Conservation (phyloP, 352 stramenopile genomes). For the Heterotrichella gracilis region DNA sequence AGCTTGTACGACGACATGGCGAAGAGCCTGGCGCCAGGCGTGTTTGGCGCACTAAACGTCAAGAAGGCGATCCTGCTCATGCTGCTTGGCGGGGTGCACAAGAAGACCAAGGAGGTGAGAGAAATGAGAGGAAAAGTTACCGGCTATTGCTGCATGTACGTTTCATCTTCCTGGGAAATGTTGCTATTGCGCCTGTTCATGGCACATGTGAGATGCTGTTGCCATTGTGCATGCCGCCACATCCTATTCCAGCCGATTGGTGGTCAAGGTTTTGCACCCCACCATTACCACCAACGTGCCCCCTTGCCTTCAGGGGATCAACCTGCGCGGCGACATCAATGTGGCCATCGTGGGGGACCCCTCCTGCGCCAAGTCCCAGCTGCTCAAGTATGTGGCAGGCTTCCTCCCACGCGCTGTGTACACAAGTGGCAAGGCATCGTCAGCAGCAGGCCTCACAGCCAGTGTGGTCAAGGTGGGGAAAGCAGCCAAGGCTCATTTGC, state of each 20-base stretch:
- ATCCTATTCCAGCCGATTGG: too few relatives aligned
- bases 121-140: too few relatives aligned
- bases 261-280: too few relatives aligned
- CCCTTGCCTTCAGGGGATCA: too few relatives aligned
- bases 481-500: too few relatives aligned
- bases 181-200: too few relatives aligned
- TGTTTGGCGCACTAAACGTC: slow-evolving; percentile 69
- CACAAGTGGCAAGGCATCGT: slow-evolving; percentile 48
- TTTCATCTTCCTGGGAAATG: too few relatives aligned
- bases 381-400: slow-evolving; percentile 42
- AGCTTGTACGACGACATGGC: slow-evolving; percentile 60
- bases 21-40: slow-evolving; percentile 61
- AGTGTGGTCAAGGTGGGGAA: too few relatives aligned
- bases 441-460: slow-evolving; percentile 44
- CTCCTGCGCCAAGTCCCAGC: slow-evolving; percentile 49
- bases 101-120: slow-evolving; percentile 70
- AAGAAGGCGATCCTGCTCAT: slow-evolving; percentile 76
- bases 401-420: slow-evolving; percentile 53
- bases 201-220: too few relatives aligned
- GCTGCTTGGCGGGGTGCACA: slow-evolving; percentile 86
- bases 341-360: slow-evolving; percentile 52
- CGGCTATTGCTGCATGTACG: too few relatives aligned
- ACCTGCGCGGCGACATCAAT: slow-evolving; percentile 49
- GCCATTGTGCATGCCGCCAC: too few relatives aligned
- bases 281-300: too few relatives aligned